Conservation (phyloP, 371 early-diverging fungal genomes). For the Choanephora cucurbitarum region DNA sequence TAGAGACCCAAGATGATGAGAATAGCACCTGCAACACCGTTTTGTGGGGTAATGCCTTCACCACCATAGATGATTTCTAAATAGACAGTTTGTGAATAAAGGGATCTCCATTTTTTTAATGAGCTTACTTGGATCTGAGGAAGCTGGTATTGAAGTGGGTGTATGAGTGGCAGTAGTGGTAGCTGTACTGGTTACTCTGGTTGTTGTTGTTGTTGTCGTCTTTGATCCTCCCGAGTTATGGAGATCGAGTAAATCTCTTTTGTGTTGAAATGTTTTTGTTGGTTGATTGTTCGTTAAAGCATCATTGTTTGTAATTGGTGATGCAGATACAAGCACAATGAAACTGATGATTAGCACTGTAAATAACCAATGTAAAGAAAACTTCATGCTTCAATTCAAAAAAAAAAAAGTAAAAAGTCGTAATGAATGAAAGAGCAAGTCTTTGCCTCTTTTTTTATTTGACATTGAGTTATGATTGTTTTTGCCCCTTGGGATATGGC, state of each 20-base stretch:
- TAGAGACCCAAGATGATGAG: conserved; percentile 36
- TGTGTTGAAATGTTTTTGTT: conserved; percentile 1
- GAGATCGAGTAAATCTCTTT: conserved; percentile 18
- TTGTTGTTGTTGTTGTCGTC: conserved; percentile 5
- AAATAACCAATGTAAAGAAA: neutral
- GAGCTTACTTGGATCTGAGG: conserved; percentile 14
- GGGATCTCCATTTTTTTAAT: neutral
- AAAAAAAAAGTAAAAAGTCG: conserved; percentile 1
- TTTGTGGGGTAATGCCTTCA: conserved; percentile 30
- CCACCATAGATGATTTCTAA: conserved; percentile 24
- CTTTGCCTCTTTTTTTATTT: too few species aligned
- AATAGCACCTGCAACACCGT: conserved; percentile 33
- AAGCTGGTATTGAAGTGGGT: conserved; percentile 5
- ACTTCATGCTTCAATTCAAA: conserved; percentile 1
- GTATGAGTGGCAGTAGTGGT: conserved; percentile 5
- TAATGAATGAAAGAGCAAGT: too few species aligned
- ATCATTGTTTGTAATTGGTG: neutral
- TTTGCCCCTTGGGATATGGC: neutral
- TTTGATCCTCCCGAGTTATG: conserved; percentile 17
- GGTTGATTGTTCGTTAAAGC: neutral
- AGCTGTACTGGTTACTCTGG: conserved; percentile 4
- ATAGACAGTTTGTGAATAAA: neutral
- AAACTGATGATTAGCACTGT: neutral
- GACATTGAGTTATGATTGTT: neutral
- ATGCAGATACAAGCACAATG: conserved; percentile 1